Base-by-base conservation (phyloP, 1,139 yeast species). In the Diutina mesorugosa region DNA sequence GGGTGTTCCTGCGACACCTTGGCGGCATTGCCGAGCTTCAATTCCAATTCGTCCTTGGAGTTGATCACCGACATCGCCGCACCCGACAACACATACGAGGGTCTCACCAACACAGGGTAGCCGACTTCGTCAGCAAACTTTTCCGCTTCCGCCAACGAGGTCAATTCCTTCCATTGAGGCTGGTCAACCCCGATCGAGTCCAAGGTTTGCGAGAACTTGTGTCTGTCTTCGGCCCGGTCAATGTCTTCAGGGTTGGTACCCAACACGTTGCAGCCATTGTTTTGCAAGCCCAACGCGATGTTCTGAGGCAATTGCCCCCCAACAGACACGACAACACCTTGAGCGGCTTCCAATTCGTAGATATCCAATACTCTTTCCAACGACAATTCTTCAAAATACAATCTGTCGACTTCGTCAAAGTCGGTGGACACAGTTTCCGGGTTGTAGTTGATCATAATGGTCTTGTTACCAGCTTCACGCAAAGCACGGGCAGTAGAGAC, bases 361-460 rank as follows among this genome's bases (percentile, higher is more conserved):
- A 93, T 93, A 74, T 93, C 99, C 85, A 93, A 80, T 54, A 91
- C 97, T 74, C 99, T 88, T 78, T 93, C 99, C 69, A 87, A 87
- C 57, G 95, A 87, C 60, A 93, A 80, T 70, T 90, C 97, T 74
- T 93, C 99, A 68, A 93, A 93, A 77, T 93, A 93, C 65, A 93
- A 81, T 74, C 97, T 81, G 74, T 93, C 99, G 61, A 90, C 99
- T 76, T 93, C 99, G 72, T 93, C 99, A 68, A 89, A 93, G 75
- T 93, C 99, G 60, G 99, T 93, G 10, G 97, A 90, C 48, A 93
- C 99, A 35, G 99, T 93, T 74, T 93, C 99, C 59, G 99, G 99
- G 76, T 93, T 93, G 74, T 93, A 93, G 76, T 93, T 93, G 68
- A 93, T 82, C 99, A 93, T 93, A 62, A 93, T 84, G 54, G 99